phyloP scores from a whole-genome alignment of 2,329 filamentous ascomycete genomes.

The Didymella glomerata region DNA sequence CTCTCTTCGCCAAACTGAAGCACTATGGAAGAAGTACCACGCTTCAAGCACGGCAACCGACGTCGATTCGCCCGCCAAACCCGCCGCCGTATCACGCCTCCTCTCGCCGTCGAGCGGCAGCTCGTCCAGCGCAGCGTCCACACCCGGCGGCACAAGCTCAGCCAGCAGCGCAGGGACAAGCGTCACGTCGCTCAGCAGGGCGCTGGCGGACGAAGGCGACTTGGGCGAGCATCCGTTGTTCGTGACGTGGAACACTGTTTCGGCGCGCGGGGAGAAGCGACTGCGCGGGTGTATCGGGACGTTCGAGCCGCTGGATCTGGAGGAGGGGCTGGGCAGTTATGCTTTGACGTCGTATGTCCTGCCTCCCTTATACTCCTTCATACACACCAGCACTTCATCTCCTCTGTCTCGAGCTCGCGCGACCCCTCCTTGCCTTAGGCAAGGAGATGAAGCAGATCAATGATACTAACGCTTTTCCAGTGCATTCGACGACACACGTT shows the following conservation, averaged over 20 bases:
- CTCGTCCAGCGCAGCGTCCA: conserved; percentile 60
- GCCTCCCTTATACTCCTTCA: too few relatives aligned
- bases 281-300: conserved; percentile 97
- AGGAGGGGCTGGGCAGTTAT: conserved; percentile 78
- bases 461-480: conserved; percentile 44
- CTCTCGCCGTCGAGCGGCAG: conserved; percentile 52
- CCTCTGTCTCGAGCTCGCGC: too few relatives aligned
- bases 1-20: conserved; percentile 72
- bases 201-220: conserved; percentile 35
- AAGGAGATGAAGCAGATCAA: too few relatives aligned
- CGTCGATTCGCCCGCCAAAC: conserved; percentile 32
- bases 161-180: conserved; percentile 57
- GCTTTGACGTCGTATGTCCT: conserved; percentile 74
- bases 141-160: conserved; percentile 53
- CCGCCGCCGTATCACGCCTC: conserved; percentile 57
- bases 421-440: too few relatives aligned
- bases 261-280: conserved; percentile 65
- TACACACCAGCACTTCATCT: too few relatives aligned
- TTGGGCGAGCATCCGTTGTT: conserved; percentile 73
- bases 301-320: conserved; percentile 79
- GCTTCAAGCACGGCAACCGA: conserved; percentile 34
- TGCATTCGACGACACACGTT: conserved; percentile 70
- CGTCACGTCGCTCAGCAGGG: conserved; percentile 44
- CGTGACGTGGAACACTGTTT: conserved; percentile 90
- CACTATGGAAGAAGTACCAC: conserved; percentile 69